These are phyloP conservation scores for Trichoderma reesei DNA, from an alignment of 495 filamentous ascomycete species.

Conservation along the genomic window DNA sequence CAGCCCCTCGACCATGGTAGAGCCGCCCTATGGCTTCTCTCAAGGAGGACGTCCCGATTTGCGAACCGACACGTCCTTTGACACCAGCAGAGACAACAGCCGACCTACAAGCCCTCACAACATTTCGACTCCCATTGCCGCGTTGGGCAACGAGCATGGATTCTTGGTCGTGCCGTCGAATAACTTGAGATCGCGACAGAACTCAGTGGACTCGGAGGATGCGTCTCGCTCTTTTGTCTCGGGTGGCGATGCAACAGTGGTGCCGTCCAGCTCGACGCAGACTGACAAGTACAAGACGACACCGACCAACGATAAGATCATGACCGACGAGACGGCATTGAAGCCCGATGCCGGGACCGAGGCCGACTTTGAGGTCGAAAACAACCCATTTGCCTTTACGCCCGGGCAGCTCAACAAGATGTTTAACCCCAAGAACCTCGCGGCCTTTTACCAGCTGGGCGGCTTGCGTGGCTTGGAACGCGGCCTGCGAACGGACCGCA, in stretches of 20 bases:
- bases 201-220: constrained; percentile 45
- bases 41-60: constrained; percentile 40
- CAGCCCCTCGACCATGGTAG: constrained; percentile 31
- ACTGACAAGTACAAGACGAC: constrained; percentile 27
- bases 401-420: constrained; percentile 69
- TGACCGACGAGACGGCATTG: constrained; percentile 31
- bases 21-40: constrained; percentile 20
- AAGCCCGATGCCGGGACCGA: constrained; percentile 56
- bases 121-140: constrained; percentile 58
- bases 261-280: constrained; percentile 21
- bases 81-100: constrained; percentile 53
- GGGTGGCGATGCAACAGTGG: constrained; percentile 32
- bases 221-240: constrained; percentile 38
- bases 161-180: constrained; percentile 42
- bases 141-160: constrained; percentile 27
- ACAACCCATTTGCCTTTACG: constrained; percentile 71
- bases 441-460: constrained; percentile 59
- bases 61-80: constrained; percentile 55
- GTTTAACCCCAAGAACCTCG: constrained; percentile 64
- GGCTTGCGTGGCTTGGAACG: constrained; percentile 57
- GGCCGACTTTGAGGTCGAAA: constrained; percentile 55
- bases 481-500: constrained; percentile 55
- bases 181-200: constrained; percentile 37
- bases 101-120: constrained; percentile 87
- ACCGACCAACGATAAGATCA: constrained; percentile 35